These are phyloP conservation scores for Crithidia sp. DNA, from an alignment of 208 protist species.

Conservation along the genomic window DNA sequence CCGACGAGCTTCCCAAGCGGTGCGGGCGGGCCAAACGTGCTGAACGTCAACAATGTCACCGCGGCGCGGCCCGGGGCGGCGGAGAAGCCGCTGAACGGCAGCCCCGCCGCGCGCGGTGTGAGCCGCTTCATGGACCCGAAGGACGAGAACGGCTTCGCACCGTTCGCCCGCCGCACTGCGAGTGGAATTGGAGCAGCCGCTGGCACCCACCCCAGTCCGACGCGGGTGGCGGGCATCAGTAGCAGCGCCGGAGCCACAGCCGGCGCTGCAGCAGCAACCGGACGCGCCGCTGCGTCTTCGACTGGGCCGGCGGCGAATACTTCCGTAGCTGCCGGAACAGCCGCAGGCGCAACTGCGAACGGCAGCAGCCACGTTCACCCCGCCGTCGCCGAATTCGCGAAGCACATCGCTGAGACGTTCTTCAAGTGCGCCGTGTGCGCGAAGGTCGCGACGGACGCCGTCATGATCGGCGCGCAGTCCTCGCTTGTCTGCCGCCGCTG, in stretches of 20 bases:
- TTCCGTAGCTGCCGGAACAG: not conserved
- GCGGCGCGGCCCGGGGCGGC: slow-evolving; percentile 1
- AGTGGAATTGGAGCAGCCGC: not conserved
- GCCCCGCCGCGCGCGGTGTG: slow-evolving; percentile 1
- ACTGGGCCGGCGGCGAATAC: no score
- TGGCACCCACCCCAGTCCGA: slow-evolving; percentile 4
- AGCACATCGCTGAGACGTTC: slow-evolving; percentile 42
- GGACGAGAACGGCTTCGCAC: slow-evolving; percentile 30
- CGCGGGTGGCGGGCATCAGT: not conserved
- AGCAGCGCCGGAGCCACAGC: not conserved
- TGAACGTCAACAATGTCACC: slow-evolving; percentile 32
- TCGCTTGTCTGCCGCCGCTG: slow-evolving; percentile 63
- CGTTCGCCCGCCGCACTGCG: slow-evolving; percentile 9
- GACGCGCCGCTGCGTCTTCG: not conserved
- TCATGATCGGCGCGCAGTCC: slow-evolving; percentile 49
- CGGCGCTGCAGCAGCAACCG: not conserved
- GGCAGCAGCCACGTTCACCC: not conserved
- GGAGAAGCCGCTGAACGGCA: slow-evolving; percentile 17
- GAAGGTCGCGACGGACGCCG: slow-evolving; percentile 51
- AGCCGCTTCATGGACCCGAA: slow-evolving; percentile 32
- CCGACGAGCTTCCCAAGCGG: not conserved
- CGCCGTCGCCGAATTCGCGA: slow-evolving; percentile 26
- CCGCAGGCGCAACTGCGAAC: not conserved
- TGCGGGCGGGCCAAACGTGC: slow-evolving; percentile 15
- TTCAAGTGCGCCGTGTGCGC: slow-evolving; percentile 58